Evolutionary conservation across 305 asterid genomes (phyloP).

Genomic region (Solanum chacoense): DNA sequence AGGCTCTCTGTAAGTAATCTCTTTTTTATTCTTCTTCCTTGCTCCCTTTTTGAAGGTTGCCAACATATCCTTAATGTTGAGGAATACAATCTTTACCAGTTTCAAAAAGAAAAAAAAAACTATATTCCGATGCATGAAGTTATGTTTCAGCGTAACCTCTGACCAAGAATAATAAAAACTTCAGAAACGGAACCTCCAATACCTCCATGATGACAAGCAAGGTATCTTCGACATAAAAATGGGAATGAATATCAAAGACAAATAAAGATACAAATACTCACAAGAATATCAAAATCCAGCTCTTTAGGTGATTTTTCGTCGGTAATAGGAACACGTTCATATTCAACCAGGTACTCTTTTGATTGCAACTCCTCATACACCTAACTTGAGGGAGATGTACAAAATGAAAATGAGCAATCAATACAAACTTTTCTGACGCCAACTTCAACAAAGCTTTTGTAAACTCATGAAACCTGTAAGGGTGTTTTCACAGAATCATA

Average conservation of each 20-base stretch:
- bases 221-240: neutral
- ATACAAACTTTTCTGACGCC: neutral
- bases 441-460: neutral
- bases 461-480: slow-evolving; percentile 48
- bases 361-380: slow-evolving; percentile 80
- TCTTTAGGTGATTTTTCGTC: slow-evolving; percentile 98
- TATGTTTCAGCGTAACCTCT: neutral
- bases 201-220: neutral
- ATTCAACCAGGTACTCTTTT: slow-evolving; percentile 75
- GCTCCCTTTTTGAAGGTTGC: neutral
- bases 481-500: slow-evolving; percentile 85
- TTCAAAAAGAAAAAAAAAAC: neutral
- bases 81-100: neutral
- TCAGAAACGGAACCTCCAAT: neutral
- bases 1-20: neutral
- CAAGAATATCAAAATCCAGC: slow-evolving; percentile 93
- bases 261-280: slow-evolving; percentile 40
- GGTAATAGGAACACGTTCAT: slow-evolving; percentile 92
- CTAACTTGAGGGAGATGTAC: slow-evolving; percentile 34
- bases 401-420: slow-evolving; percentile 20
- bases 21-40: neutral
- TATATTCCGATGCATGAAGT: neutral
- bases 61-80: neutral
- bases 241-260: neutral
- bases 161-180: neutral